A percentile compares a stretch with the other conserved stretches of the same genome.
phyloP scores from a whole-genome alignment of 148 eudicot species.

The Arbutus unedo region DNA sequence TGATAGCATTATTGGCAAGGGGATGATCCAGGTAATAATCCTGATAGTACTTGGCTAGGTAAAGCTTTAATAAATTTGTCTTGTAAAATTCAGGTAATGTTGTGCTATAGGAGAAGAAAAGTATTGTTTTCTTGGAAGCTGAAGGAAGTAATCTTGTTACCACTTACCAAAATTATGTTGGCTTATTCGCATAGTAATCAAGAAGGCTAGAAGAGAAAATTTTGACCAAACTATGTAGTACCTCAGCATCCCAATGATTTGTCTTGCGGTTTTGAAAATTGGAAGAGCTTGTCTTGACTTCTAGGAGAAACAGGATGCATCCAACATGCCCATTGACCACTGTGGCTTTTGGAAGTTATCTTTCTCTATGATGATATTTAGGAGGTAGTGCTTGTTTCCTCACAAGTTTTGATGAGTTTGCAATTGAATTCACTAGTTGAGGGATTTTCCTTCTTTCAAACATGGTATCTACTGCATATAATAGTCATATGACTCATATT shows the following conservation, averaged over 20 bases:
- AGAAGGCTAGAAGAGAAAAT: background rate
- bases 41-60: background rate
- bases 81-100: background rate
- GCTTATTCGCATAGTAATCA: background rate
- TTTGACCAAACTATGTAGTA: background rate
- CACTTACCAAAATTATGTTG: background rate
- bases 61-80: background rate
- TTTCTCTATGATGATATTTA: background rate
- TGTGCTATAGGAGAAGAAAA: background rate
- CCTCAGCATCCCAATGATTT: background rate
- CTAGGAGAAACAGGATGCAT: background rate
- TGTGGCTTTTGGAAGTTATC: background rate
- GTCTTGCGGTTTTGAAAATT: background rate
- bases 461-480: background rate
- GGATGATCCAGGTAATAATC: slow-evolving; percentile 81
- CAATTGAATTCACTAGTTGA: background rate
- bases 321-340: background rate
- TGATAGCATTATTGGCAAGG: slow-evolving; percentile 94
- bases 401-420: background rate
- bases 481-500: background rate
- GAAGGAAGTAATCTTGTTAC: background rate
- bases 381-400: background rate
- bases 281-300: background rate
- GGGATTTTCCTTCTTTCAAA: background rate
- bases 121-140: background rate